phyloP scores from a whole-genome alignment of 805 yeast genomes.

The Yamadazyma olivae region DNA sequence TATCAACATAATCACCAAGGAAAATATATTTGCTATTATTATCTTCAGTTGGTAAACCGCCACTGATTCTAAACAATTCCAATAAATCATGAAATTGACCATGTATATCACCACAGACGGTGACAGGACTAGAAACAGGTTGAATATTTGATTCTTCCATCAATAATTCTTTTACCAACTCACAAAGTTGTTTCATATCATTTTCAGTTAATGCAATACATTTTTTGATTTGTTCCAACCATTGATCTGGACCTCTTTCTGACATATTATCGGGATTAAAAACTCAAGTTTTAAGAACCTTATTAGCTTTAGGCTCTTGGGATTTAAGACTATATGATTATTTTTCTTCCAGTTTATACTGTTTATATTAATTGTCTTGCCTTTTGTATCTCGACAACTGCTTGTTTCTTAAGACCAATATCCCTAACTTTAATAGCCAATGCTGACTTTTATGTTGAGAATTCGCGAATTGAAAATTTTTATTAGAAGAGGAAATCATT shows the following conservation, averaged over 20 bases:
- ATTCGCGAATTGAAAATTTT: too few relatives aligned
- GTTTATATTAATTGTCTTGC: too few relatives aligned
- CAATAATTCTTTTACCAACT: conserved; percentile 85
- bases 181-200: conserved; percentile 96
- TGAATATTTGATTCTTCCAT: conserved; percentile 97
- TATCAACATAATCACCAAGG: conserved; percentile 92
- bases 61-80: conserved; percentile 85
- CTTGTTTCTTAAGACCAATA: too few relatives aligned
- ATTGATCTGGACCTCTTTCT: conserved; percentile 66
- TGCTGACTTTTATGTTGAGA: too few relatives aligned
- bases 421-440: too few relatives aligned
- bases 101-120: conserved; percentile 96
- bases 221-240: conserved; percentile 91
- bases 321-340: too few relatives aligned
- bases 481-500: too few relatives aligned
- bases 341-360: too few relatives aligned
- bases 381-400: too few relatives aligned
- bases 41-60: conserved; percentile 81
- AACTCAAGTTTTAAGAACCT: too few relatives aligned
- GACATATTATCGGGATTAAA: conserved; percentile 8
- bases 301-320: too few relatives aligned
- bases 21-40: conserved; percentile 46
- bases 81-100: conserved; percentile 96
- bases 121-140: conserved; percentile 90
- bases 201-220: conserved; percentile 86